Percentiles rank a stretch among this genome's conserved stretches.
phyloP scores from a whole-genome alignment of 768 basidiomycete species.

The Psilocybe sp. region DNA sequence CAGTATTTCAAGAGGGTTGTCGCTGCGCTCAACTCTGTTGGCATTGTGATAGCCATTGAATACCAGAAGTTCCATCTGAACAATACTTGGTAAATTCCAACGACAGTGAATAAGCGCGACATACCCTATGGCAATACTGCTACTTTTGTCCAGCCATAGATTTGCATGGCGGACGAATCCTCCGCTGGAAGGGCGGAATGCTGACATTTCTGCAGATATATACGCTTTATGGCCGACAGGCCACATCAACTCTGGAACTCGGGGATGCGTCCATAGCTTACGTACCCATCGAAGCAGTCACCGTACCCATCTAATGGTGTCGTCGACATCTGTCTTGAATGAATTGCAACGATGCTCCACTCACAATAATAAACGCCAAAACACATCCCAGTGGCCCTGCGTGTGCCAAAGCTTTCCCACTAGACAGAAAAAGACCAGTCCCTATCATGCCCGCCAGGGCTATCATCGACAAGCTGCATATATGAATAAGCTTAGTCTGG shows the following conservation, averaged over 20 bases:
- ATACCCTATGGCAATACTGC: conserved; percentile 25
- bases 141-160: conserved; percentile 46
- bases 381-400: conserved; percentile 54
- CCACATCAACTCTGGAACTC: not conserved
- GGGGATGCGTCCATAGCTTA: not conserved
- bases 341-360: conserved; percentile 3
- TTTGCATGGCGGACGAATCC: conserved; percentile 50
- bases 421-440: conserved; percentile 56
- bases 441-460: conserved; percentile 40
- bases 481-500: not conserved
- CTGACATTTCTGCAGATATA: conserved; percentile 49
- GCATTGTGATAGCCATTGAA: conserved; percentile 34
- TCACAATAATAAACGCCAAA: conserved; percentile 42
- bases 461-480: conserved; percentile 27
- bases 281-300: conserved; percentile 28
- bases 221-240: conserved; percentile 17
- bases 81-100: not conserved
- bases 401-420: conserved; percentile 43
- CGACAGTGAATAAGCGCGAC: not conserved
- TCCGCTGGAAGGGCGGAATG: conserved; percentile 58
- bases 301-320: conserved; percentile 27
- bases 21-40: conserved; percentile 53
- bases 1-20: conserved; percentile 44
- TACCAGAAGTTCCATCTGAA: conserved; percentile 43
- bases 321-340: not conserved